phyloP scores from a whole-genome alignment of 2,329 filamentous ascomycete genomes.

The Penicillium capsulatum region DNA sequence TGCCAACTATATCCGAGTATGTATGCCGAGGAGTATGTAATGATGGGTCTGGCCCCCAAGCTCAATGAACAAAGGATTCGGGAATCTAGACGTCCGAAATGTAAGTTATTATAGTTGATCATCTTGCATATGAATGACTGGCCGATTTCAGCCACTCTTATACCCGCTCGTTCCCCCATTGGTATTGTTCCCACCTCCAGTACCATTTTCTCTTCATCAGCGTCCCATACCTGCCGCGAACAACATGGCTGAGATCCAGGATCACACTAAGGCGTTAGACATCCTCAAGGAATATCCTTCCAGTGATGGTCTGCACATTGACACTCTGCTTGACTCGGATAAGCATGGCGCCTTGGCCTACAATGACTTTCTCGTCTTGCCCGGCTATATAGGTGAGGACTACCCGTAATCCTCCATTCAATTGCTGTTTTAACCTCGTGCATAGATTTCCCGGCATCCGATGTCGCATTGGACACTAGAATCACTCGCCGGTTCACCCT shows the following conservation, averaged over 20 bases:
- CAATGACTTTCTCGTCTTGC: conserved; percentile 96
- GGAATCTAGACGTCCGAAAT: too few relatives aligned
- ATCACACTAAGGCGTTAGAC: conserved; percentile 72
- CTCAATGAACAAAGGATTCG: too few relatives aligned
- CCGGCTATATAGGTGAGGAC: conserved; percentile 80
- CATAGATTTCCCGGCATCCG: conserved; percentile 79
- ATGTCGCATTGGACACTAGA: conserved; percentile 81
- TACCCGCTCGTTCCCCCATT: too few relatives aligned
- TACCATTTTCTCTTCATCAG: too few relatives aligned
- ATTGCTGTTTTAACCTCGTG: not conserved
- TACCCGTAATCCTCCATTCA: conserved; percentile 2
- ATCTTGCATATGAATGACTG: too few relatives aligned
- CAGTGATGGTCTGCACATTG: conserved; percentile 80
- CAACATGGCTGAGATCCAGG: conserved; percentile 62
- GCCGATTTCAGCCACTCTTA: too few relatives aligned
- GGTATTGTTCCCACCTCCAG: too few relatives aligned
- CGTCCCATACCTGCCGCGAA: too few relatives aligned
- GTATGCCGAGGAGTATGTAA: too few relatives aligned
- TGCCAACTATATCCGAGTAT: too few relatives aligned
- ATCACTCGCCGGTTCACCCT: conserved; percentile 92
- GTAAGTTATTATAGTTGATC: too few relatives aligned
- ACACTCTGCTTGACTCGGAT: conserved; percentile 84
- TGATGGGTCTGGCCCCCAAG: too few relatives aligned
- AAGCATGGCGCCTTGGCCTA: conserved; percentile 92
- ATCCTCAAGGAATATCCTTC: conserved; percentile 73